phyloP scores from a whole-genome alignment of 2,329 filamentous ascomycete species.

The Penicillium occitanis region DNA sequence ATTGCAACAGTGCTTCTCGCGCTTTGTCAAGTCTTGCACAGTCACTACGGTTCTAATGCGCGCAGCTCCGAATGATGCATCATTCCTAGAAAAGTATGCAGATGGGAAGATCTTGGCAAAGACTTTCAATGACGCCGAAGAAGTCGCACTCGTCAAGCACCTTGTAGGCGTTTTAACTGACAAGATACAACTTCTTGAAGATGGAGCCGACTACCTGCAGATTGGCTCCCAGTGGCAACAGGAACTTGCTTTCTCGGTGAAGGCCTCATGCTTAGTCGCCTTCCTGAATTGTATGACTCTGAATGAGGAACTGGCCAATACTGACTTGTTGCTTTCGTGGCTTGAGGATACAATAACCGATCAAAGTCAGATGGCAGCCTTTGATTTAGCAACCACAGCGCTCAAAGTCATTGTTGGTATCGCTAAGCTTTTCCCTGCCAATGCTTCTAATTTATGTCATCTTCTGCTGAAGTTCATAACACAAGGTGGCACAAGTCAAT shows the following conservation, averaged over 20 bases:
- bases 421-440: slow-evolving; percentile 69
- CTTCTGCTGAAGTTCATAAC: slow-evolving; percentile 85
- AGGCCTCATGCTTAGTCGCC: slow-evolving; percentile 75
- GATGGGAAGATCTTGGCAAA: slow-evolving; percentile 18
- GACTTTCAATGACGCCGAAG: slow-evolving; percentile 34
- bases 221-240: slow-evolving; percentile 86
- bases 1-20: slow-evolving; percentile 83
- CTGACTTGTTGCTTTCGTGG: slow-evolving; percentile 78
- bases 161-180: slow-evolving; percentile 74
- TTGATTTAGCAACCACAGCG: slow-evolving; percentile 71
- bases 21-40: slow-evolving; percentile 74
- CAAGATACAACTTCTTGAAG: slow-evolving; percentile 83
- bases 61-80: slow-evolving; percentile 58
- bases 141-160: slow-evolving; percentile 50
- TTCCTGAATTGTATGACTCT: slow-evolving; percentile 83
- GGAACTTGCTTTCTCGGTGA: slow-evolving; percentile 79
- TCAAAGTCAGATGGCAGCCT: slow-evolving; percentile 76
- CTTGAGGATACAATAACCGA: slow-evolving; percentile 80
- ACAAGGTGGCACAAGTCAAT: slow-evolving; percentile 69
- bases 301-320: slow-evolving; percentile 76
- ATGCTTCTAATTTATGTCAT: slow-evolving; percentile 73
- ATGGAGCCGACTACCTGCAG: slow-evolving; percentile 83
- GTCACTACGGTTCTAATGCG: slow-evolving; percentile 69
- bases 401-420: slow-evolving; percentile 80
- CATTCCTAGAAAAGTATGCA: slow-evolving; percentile 74